Evolutionary conservation across 176 grass and related monocot species (phyloP).

Genomic region (Oryza nivara): DNA sequence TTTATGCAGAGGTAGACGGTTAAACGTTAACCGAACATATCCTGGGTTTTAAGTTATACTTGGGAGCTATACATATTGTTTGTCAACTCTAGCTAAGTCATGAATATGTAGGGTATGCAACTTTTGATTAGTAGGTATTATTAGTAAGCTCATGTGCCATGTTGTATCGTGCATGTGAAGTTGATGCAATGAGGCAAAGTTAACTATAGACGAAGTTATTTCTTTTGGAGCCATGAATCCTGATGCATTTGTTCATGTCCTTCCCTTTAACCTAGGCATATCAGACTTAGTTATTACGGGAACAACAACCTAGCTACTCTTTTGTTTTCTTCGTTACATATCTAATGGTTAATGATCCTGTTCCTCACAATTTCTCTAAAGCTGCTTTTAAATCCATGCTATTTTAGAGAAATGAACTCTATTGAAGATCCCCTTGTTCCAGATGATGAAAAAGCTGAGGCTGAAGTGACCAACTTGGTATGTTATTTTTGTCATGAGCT

Average conservation of each 20-base stretch:
- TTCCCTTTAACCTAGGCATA: slow-evolving; percentile 8
- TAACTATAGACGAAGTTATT: background rate
- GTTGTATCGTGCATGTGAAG: background rate
- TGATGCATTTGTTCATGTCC: background rate
- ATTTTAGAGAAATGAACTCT: slow-evolving; percentile 64
- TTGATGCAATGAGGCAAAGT: slow-evolving; percentile 10
- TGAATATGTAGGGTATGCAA: background rate
- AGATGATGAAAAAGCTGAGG: slow-evolving; percentile 39
- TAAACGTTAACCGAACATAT: background rate
- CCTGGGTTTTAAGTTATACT: slow-evolving; percentile 5
- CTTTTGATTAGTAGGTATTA: background rate
- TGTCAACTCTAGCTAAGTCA: slow-evolving; percentile 5
- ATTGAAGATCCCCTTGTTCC: slow-evolving; percentile 80
- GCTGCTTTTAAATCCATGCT: slow-evolving; percentile 10
- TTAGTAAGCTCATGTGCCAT: background rate
- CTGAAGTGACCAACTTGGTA: slow-evolving; percentile 46
- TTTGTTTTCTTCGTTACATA: background rate
- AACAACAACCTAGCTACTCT: background rate
- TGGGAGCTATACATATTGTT: background rate
- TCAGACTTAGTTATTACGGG: slow-evolving; percentile 2
- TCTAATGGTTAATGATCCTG: background rate
- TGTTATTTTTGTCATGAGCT: slow-evolving; percentile 4
- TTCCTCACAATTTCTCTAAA: slow-evolving; percentile 39
- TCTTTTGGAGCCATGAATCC: background rate
- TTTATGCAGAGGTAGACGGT: slow-evolving; percentile 8